phyloP scores from a whole-genome alignment of 2,329 filamentous ascomycete species.

The Penicillium sp. region DNA sequence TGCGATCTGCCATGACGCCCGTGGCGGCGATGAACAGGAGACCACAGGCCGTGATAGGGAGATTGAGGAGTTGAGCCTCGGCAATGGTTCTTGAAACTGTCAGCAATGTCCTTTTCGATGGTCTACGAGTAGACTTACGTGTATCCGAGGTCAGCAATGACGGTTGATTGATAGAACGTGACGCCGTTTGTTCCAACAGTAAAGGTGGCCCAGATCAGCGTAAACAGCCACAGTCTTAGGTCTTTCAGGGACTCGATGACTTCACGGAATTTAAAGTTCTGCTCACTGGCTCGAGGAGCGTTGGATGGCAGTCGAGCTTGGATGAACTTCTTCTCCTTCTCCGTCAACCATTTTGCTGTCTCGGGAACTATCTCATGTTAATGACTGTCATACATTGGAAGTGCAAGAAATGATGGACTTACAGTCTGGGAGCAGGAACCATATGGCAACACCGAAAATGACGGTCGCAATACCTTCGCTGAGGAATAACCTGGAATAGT shows the following conservation, averaged over 20 bases:
- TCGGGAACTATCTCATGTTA: constrained; percentile 34
- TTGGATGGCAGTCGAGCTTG: constrained; percentile 45
- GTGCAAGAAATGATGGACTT: neutral
- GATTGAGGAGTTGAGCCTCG: constrained; percentile 47
- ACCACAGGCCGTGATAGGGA: constrained; percentile 43
- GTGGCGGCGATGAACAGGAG: constrained; percentile 42
- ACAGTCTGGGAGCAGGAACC: constrained; percentile 50
- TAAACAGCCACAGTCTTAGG: constrained; percentile 44
- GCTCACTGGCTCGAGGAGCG: constrained; percentile 38
- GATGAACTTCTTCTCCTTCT: constrained; percentile 47
- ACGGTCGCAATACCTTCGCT: constrained; percentile 22
- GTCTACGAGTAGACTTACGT: constrained; percentile 29
- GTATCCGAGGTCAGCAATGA: constrained; percentile 40
- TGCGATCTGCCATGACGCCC: constrained; percentile 43
- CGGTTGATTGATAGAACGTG: constrained; percentile 41
- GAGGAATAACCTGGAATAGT: constrained; percentile 20
- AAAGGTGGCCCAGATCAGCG: constrained; percentile 44
- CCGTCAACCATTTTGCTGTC: constrained; percentile 44
- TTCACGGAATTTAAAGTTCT: constrained; percentile 39
- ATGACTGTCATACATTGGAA: neutral
- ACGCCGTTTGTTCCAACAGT: constrained; percentile 46
- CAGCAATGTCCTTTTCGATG: neutral
- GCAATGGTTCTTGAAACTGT: constrained; percentile 38
- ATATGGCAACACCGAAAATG: constrained; percentile 17
- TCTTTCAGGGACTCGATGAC: constrained; percentile 39